phyloP scores from a whole-genome alignment of 345 rosid genomes.

The Cardamine resedifolia region DNA sequence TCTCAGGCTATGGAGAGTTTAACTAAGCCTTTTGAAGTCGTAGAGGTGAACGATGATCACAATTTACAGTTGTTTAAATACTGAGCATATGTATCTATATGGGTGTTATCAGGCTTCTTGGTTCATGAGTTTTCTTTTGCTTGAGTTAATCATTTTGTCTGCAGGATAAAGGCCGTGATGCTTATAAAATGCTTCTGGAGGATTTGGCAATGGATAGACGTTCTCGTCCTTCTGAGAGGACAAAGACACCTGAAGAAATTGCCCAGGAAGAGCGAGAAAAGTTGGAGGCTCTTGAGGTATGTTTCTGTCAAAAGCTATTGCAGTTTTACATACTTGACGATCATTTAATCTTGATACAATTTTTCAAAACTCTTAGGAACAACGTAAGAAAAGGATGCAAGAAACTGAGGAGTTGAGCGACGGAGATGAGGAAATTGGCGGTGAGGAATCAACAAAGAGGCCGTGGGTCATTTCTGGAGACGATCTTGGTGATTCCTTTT shows the following conservation, averaged over 20 bases:
- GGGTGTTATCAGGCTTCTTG: not conserved
- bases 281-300: constrained; percentile 80
- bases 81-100: not conserved
- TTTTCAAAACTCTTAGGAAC: constrained; percentile 55
- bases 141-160: constrained; percentile 20
- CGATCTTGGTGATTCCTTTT: constrained; percentile 91
- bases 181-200: constrained; percentile 59
- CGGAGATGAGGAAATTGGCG: constrained; percentile 61
- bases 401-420: constrained; percentile 69
- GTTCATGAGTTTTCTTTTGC: constrained; percentile 7
- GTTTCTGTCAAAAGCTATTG: constrained; percentile 1
- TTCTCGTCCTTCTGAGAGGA: constrained; percentile 81
- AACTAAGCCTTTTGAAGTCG: constrained; percentile 48
- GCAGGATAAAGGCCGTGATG: constrained; percentile 50
- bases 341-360: constrained; percentile 2
- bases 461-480: constrained; percentile 64
- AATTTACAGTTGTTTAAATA: not conserved
- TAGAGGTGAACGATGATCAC: constrained; percentile 14
- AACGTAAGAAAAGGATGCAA: constrained; percentile 83
- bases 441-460: constrained; percentile 42
- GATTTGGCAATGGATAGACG: constrained; percentile 67
- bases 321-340: not conserved
- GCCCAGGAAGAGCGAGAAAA: constrained; percentile 90
- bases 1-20: constrained; percentile 57
- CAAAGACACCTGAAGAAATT: constrained; percentile 92